A percentile compares a stretch with the other conserved stretches of the same genome.
These are phyloP conservation scores for Apiospora phragmitis DNA, from an alignment of 2,329 filamentous ascomycete species.

Conservation along the genomic window DNA sequence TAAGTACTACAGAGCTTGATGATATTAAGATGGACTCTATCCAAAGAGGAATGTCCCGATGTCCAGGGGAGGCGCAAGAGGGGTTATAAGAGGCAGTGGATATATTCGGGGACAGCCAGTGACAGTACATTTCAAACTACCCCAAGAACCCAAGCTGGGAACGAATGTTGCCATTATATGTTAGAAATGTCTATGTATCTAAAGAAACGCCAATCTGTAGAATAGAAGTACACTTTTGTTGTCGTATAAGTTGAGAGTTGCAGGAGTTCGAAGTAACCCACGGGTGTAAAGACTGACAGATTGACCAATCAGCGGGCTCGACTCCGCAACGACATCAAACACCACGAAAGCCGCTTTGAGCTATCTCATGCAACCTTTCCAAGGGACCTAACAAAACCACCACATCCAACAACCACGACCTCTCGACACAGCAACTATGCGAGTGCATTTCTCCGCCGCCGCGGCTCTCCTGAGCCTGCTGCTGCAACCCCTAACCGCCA, in stretches of 20 bases:
- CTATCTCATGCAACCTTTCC: background rate
- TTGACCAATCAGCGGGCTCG: background rate
- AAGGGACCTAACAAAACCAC: background rate
- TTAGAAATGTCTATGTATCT: background rate
- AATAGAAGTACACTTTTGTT: background rate
- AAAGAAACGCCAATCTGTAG: too few relatives aligned
- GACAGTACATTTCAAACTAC: too few relatives aligned
- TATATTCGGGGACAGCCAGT: too few relatives aligned
- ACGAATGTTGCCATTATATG: background rate
- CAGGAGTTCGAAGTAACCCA: background rate
- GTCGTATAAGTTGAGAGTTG: background rate
- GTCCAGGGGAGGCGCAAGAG: too few relatives aligned
- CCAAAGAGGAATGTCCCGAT: too few relatives aligned
- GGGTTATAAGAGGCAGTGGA: too few relatives aligned
- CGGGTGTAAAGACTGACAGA: background rate
- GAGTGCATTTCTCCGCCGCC: background rate
- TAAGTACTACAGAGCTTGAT: too few relatives aligned
- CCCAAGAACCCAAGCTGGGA: too few relatives aligned
- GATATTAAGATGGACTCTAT: too few relatives aligned
- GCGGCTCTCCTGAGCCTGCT: background rate
- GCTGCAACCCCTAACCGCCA: conserved; percentile 30
- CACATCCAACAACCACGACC: background rate
- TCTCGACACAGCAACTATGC: background rate
- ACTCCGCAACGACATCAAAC: background rate
- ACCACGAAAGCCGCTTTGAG: conserved; percentile 5